Percentiles rank a stretch among this genome's conserved stretches.
Conservation (phyloP, 257 asterid species). For the Solanum tacnaense region DNA sequence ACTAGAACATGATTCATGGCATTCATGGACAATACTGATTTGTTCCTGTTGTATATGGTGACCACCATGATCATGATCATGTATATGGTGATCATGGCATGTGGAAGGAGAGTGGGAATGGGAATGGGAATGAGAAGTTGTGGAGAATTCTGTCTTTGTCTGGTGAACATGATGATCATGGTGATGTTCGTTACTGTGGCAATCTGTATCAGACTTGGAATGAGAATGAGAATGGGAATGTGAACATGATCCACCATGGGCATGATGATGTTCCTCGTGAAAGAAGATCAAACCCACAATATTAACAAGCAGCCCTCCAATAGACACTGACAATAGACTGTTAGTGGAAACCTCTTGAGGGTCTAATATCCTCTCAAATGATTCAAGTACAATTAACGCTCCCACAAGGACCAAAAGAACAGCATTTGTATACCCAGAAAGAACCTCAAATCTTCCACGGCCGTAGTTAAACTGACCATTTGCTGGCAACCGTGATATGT, state of each 20-base stretch:
- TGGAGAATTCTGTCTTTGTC: not conserved
- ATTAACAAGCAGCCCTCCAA: conserved; percentile 91
- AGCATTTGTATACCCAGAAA: conserved; percentile 89
- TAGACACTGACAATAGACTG: conserved; percentile 67
- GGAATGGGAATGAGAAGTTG: conserved; percentile 21
- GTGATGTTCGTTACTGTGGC: not conserved
- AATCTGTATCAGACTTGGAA: conserved; percentile 4
- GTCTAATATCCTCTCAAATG: conserved; percentile 84
- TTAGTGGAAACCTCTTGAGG: conserved; percentile 92
- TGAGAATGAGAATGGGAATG: conserved; percentile 53
- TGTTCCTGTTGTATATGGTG: conserved; percentile 12
- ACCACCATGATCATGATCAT: conserved; percentile 15
- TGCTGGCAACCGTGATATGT: conserved; percentile 86
- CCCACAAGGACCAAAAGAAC: conserved; percentile 89
- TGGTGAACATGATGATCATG: conserved; percentile 7
- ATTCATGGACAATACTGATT: conserved; percentile 12
- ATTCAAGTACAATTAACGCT: conserved; percentile 72
- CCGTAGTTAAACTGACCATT: conserved; percentile 80
- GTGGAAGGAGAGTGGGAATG: conserved; percentile 10
- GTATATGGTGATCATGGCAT: not conserved
- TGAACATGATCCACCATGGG: conserved; percentile 86
- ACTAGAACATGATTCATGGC: conserved; percentile 15
- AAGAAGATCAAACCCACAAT: conserved; percentile 81
- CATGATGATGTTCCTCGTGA: conserved; percentile 98
- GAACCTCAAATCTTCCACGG: conserved; percentile 95